phyloP scores from a whole-genome alignment of 1,284 basidiomycete genomes.

The Blastosporella zonata region DNA sequence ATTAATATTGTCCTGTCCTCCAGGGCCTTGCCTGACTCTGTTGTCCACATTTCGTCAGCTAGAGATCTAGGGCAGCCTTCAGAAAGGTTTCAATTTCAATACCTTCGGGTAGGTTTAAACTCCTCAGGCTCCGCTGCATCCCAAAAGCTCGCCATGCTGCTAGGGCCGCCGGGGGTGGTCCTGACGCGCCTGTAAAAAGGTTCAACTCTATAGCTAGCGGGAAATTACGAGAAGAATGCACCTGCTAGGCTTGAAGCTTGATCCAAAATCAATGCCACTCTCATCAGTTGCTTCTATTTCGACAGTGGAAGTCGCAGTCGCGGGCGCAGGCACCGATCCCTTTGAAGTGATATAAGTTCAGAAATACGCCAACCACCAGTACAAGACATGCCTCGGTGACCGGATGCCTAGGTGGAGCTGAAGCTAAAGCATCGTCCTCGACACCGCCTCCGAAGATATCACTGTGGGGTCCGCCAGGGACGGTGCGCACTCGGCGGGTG shows the following conservation, averaged over 20 bases:
- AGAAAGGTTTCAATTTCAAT: constrained; percentile 6
- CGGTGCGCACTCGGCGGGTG: constrained; percentile 49
- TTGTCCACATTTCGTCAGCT: not conserved
- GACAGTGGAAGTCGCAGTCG: not conserved
- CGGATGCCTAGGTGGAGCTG: constrained; percentile 33
- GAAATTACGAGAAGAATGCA: constrained; percentile 22
- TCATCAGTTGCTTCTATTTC: constrained; percentile 21
- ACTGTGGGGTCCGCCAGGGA: constrained; percentile 43
- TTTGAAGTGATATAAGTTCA: not conserved
- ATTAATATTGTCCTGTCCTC: constrained; percentile 59
- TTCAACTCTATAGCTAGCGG: not conserved
- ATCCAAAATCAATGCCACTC: constrained; percentile 31
- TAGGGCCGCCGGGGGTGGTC: constrained; percentile 48
- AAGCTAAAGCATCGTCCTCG: constrained; percentile 44
- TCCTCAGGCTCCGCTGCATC: constrained; percentile 38
- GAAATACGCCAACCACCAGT: not conserved
- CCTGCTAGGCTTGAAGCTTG: constrained; percentile 46
- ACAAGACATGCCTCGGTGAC: constrained; percentile 6
- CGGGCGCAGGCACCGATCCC: not conserved
- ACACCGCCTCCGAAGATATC: constrained; percentile 43
- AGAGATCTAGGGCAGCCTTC: not conserved
- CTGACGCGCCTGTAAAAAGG: constrained; percentile 45
- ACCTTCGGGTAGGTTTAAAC: constrained; percentile 70
- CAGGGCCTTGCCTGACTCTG: constrained; percentile 60
- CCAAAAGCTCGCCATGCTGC: constrained; percentile 49